Evolutionary conservation across 2,329 filamentous ascomycete genomes (phyloP).

Genomic region (Cryphonectria naterciae): DNA sequence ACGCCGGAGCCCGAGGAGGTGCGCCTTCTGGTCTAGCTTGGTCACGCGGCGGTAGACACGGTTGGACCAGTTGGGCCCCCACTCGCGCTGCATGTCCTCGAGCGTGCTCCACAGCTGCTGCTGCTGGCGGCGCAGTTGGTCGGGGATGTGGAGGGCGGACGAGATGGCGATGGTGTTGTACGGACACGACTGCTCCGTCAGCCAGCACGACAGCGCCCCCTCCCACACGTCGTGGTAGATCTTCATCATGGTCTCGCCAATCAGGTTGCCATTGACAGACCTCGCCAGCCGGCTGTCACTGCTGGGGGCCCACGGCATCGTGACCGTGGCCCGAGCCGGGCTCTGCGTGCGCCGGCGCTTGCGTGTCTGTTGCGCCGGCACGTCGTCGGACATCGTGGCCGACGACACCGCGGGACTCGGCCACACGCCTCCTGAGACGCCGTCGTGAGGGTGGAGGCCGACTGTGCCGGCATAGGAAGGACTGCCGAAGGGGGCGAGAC

Average conservation of each 20-base stretch:
- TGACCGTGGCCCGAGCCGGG: not conserved
- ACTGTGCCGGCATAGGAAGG: not conserved
- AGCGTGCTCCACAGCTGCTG: constrained; percentile 19
- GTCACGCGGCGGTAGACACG: constrained; percentile 55
- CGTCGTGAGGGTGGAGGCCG: constrained; percentile 4
- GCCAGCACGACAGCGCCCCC: constrained; percentile 57
- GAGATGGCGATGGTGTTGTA: constrained; percentile 39
- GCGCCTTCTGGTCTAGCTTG: constrained; percentile 50
- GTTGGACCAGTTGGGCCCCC: constrained; percentile 50
- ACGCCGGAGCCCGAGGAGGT: constrained; percentile 44
- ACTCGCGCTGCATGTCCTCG: constrained; percentile 33
- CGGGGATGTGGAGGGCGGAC: constrained; percentile 2
- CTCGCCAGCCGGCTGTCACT: constrained; percentile 32
- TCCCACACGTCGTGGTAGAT: constrained; percentile 60
- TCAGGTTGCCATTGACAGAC: constrained; percentile 40
- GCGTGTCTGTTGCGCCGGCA: not conserved
- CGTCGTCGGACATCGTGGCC: constrained; percentile 1
- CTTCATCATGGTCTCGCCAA: constrained; percentile 49
- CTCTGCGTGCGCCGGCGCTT: constrained; percentile 22
- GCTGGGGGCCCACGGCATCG: constrained; percentile 13
- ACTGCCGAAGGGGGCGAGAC: constrained; percentile 12
- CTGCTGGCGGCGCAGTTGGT: constrained; percentile 9
- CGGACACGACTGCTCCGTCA: constrained; percentile 57
- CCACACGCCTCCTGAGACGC: constrained; percentile 14
- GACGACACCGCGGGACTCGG: constrained; percentile 10